Percentiles rank a stretch among this genome's conserved stretches.
phyloP scores from a whole-genome alignment of 805 yeast genomes.

The Isabelozyma heimii region DNA sequence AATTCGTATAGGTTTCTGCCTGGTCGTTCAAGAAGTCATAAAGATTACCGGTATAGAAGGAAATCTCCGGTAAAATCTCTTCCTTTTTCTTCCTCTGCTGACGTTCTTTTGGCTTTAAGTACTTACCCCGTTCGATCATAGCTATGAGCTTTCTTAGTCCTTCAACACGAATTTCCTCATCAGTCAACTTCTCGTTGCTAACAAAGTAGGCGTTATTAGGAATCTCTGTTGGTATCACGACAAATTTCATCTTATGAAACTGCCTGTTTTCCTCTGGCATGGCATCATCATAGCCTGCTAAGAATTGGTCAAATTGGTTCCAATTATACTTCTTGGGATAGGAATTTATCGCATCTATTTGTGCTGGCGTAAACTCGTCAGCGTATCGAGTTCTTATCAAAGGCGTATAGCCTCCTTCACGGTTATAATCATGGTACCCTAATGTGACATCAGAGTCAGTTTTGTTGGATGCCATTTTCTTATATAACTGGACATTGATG shows the following conservation, averaged over 20 bases:
- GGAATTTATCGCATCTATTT: slow-evolving; percentile 52
- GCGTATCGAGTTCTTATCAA: slow-evolving; percentile 79
- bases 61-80: slow-evolving; percentile 68
- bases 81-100: slow-evolving; percentile 35
- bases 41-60: slow-evolving; percentile 84
- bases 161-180: slow-evolving; percentile 90
- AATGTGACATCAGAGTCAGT: slow-evolving; percentile 1
- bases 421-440: not conserved
- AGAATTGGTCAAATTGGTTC: slow-evolving; percentile 85
- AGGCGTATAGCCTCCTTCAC: slow-evolving; percentile 18
- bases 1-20: slow-evolving; percentile 35
- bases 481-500: slow-evolving; percentile 76
- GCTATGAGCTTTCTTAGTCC: slow-evolving; percentile 73
- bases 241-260: slow-evolving; percentile 74
- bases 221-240: slow-evolving; percentile 74
- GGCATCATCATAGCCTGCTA: slow-evolving; percentile 89
- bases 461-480: slow-evolving; percentile 9
- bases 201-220: slow-evolving; percentile 52
- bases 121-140: slow-evolving; percentile 57
- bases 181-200: slow-evolving; percentile 59
- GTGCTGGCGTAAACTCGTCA: slow-evolving; percentile 56
- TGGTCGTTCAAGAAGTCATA: slow-evolving; percentile 57
- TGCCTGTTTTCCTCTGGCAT: slow-evolving; percentile 52
- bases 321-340: slow-evolving; percentile 66
- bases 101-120: slow-evolving; percentile 16